Evolutionary conservation across 768 basidiomycete species (phyloP), one percentile per base, ranked within the genome.

Genomic region (Trametes cinnabarina): DNA sequence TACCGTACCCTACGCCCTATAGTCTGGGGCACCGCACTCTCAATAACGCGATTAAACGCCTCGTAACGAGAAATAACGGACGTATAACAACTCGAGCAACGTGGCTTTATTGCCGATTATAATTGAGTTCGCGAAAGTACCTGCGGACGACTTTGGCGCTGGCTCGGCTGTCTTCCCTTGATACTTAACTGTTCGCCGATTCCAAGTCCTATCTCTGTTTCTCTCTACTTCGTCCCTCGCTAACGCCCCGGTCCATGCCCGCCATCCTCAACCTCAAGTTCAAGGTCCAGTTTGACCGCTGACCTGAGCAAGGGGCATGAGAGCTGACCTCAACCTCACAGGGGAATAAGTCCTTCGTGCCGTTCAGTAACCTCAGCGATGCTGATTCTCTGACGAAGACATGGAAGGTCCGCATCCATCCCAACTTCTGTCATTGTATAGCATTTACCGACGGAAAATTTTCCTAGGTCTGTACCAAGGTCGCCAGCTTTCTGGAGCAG

Each of bases 281-380:
- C 84, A 89, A 89, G 79, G 89, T 82, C 65, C 30, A 52, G 59
- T 63, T 51, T 47, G 56, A 48, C 28, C 46, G 32, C 37, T 46
- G 7, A 25, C 30, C 35, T 22, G 30, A 48, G 39, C 48, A 51
- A 57, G 47, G 48, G 28, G 47, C 50, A n/a, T n/a, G n/a, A 28
- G 51, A 34, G 43, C 64, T 63, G 57, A 63, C 55, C 63, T 57
- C 60, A 46, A 25, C 57, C 47, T 48, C 51, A 50, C 69, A 81
- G 92, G 91, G 92, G 75, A 94, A 94, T 84, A 94, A 93, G 79
- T 93, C 92, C 71, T 94, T 94, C 72, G 89, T 93, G 73, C 90
- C 92, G 60, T 94, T 94, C 77, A 89, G 88, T 72, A 91, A 92
- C 76, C 82, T 94, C 74, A 76, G 82, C 76, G 92, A 94, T 76